phyloP scores from a whole-genome alignment of 257 asterid genomes.

The Capsicum chinense region DNA sequence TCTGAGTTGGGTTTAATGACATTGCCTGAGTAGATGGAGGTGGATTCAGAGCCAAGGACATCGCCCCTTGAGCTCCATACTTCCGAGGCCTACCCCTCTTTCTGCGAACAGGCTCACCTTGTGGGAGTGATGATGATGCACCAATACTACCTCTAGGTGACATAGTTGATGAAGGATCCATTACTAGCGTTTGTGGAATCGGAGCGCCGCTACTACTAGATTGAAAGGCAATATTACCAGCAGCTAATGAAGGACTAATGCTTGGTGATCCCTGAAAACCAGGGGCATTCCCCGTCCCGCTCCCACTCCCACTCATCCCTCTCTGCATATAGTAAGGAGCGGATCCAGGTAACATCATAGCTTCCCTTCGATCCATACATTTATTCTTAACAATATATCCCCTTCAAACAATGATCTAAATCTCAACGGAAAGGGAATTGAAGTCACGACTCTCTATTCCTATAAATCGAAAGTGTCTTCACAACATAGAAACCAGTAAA shows the following conservation, averaged over 20 bases:
- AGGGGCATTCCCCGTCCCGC: constrained; percentile 25
- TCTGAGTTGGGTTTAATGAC: constrained; percentile 49
- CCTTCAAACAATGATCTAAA: constrained; percentile 11
- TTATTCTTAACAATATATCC: constrained; percentile 28
- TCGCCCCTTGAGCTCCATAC: constrained; percentile 68
- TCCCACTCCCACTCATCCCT: constrained; percentile 42
- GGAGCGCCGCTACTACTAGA: constrained; percentile 55
- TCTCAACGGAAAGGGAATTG: constrained; percentile 13
- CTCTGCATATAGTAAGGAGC: constrained; percentile 53
- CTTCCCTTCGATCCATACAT: constrained; percentile 62
- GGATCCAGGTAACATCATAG: constrained; percentile 49
- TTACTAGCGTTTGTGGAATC: constrained; percentile 50
- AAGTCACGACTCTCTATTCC: constrained; percentile 21
- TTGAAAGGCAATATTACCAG: constrained; percentile 55
- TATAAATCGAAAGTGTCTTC: neutral
- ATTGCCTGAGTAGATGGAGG: constrained; percentile 53
- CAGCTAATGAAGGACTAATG: constrained; percentile 55
- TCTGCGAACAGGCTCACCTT: constrained; percentile 70
- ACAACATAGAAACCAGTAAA: constrained; percentile 22
- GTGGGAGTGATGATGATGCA: constrained; percentile 55
- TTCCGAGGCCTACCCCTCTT: constrained; percentile 86
- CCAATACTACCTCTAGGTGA: constrained; percentile 56
- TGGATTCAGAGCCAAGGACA: constrained; percentile 52
- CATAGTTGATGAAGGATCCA: constrained; percentile 62
- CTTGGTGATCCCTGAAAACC: constrained; percentile 51